A percentile compares a stretch with the other conserved stretches of the same genome.
phyloP scores from a whole-genome alignment of 371 early-diverging fungal genomes.

The Entomophthora muscae region DNA sequence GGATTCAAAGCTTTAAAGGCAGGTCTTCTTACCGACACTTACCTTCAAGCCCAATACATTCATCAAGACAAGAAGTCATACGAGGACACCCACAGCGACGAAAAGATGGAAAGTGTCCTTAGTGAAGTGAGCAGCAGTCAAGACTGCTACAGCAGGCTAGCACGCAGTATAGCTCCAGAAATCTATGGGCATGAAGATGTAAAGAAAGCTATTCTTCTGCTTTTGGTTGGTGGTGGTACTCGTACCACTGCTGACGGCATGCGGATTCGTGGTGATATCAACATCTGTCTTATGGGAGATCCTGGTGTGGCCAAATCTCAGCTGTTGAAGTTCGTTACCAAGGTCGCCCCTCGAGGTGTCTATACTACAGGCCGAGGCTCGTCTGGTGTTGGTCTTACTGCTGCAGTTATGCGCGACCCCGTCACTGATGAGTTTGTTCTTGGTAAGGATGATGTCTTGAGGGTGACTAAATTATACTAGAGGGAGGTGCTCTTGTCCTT shows the following conservation, averaged over 20 bases:
- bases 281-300: constrained; percentile 96
- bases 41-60: constrained; percentile 76
- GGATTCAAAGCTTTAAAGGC: constrained; percentile 87
- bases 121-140: constrained; percentile 42
- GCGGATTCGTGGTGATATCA: constrained; percentile 90
- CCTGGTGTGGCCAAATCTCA: constrained; percentile 97
- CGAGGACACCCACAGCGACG: constrained; percentile 50
- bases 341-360: constrained; percentile 77
- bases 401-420: constrained; percentile 70
- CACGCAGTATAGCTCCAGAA: constrained; percentile 90
- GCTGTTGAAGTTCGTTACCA: constrained; percentile 69
- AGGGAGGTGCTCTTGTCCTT: constrained; percentile 83
- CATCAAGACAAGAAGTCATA: constrained; percentile 76
- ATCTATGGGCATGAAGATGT: constrained; percentile 95
- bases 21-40: constrained; percentile 92
- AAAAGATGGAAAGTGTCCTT: constrained; percentile 36
- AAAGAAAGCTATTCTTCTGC: constrained; percentile 78
- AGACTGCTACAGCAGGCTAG: constrained; percentile 67
- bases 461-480: constrained; percentile 15
- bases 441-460: constrained; percentile 18
- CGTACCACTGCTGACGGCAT: constrained; percentile 78
- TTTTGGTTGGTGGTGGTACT: constrained; percentile 78
- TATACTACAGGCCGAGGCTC: constrained; percentile 86
- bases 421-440: constrained; percentile 77
- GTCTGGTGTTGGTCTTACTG: constrained; percentile 92